Conservation (phyloP, 2,329 filamentous ascomycete species). For the Trichoderma sp. region DNA sequence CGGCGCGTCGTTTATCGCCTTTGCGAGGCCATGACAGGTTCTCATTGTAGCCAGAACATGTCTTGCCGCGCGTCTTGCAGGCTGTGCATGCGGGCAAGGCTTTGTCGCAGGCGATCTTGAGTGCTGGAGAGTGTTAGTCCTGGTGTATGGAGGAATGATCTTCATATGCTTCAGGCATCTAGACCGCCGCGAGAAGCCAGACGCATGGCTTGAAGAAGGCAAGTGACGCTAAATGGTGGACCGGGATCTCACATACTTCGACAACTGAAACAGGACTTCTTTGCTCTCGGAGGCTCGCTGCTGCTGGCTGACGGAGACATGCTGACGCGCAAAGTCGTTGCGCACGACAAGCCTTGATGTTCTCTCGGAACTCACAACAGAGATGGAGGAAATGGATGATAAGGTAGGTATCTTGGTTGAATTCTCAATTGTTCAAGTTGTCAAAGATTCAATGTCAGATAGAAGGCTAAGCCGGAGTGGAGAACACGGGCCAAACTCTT, state of each 20-base stretch:
- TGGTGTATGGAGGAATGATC: background rate
- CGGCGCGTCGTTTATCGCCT: constrained; percentile 23
- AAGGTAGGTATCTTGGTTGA: too few relatives aligned
- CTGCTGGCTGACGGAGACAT: constrained; percentile 13
- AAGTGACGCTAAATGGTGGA: background rate
- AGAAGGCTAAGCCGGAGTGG: background rate
- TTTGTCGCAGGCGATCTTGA: constrained; percentile 28
- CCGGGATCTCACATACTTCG: constrained; percentile 21
- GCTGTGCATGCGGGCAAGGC: constrained; percentile 17
- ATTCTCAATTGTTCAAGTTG: background rate
- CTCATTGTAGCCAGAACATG: constrained; percentile 25
- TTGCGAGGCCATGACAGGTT: constrained; percentile 28
- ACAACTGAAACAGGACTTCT: constrained; percentile 22
- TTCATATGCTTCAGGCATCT: background rate
- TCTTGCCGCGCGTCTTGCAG: constrained; percentile 22
- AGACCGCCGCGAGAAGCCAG: background rate
- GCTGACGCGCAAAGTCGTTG: too few relatives aligned
- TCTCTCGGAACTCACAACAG: background rate
- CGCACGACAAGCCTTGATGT: background rate
- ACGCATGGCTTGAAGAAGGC: background rate
- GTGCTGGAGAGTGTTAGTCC: constrained; percentile 11
- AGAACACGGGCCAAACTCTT: constrained; percentile 8
- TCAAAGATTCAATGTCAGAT: background rate
- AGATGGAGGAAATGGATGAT: background rate
- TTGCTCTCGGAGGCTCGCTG: background rate